Base-by-base conservation (phyloP, 2,329 filamentous ascomycete species). In the Hysterium pulicare region DNA sequence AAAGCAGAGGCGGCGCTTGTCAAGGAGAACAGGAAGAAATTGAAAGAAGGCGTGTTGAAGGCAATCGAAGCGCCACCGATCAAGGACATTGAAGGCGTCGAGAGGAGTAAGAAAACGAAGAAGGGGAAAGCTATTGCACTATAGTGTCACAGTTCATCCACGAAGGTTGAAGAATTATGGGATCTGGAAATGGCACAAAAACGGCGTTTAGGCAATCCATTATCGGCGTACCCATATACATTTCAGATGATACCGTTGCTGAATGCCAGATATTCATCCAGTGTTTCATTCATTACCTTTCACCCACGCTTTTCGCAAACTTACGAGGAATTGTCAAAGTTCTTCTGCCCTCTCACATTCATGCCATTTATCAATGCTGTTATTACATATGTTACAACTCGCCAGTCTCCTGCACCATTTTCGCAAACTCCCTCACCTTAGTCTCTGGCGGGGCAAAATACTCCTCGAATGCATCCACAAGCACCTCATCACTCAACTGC, bases 401-500 rank as follows among this genome's bases (percentile, higher is more conserved):
- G 20, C 21, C 13, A 17, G 35, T 23, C n/a, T 15, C 21, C 35
- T 24, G 8, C 19, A 15, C 19, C 20, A 5, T 38, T 20, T 24
- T 24, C 35, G 21, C 5, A 3, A 38, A 8, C 2, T 38, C 35
- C 32, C 21, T 17, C 6, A 16, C 32, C 32, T 9, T 35, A 10
- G 6, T 7, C 15, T 8, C 22, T 35, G 3, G 8, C 35, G 37
- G 37, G 19, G 21, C 23, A 58, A 86, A 86, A 57, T 81, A 89
- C 53, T 80, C 76, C 38, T 66, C 65, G 57, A 95, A 89, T 3
- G 82, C 77, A 36, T 79, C 73, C 46, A 71, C 77, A 58, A 97
- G 63, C 22, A 84, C 65, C 53, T 85, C 72, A 9, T 87, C 81
- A 0, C 73, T 70, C 48, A 97, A 71, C 48, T 83, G 71, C 90